Evolutionary conservation across 345 rosid genomes (phyloP).

Genomic region (Citrus inodora): DNA sequence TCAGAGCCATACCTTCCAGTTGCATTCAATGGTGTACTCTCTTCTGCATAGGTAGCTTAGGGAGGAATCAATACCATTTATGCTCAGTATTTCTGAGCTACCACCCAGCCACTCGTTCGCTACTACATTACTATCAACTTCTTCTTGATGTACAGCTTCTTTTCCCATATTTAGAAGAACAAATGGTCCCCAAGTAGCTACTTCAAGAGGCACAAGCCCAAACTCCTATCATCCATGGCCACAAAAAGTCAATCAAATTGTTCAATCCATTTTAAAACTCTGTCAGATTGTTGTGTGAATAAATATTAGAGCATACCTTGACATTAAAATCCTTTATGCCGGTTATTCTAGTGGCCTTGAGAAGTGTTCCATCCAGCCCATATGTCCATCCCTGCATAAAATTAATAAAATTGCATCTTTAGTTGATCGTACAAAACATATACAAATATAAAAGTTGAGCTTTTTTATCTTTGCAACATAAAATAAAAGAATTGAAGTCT

Average conservation of each 20-base stretch:
- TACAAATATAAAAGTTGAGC: background rate
- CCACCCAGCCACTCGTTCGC: slow-evolving; percentile 82
- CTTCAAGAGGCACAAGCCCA: slow-evolving; percentile 68
- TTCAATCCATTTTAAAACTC: background rate
- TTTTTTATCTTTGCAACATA: background rate
- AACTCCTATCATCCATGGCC: slow-evolving; percentile 52
- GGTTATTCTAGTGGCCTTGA: slow-evolving; percentile 64
- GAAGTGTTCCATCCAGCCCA: slow-evolving; percentile 71
- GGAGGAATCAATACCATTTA: slow-evolving; percentile 56
- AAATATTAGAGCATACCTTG: slow-evolving; percentile 41
- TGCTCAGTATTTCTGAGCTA: slow-evolving; percentile 51
- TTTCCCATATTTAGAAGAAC: slow-evolving; percentile 63
- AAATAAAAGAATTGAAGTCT: background rate
- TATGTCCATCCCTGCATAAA: slow-evolving; percentile 83
- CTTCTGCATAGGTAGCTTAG: slow-evolving; percentile 69
- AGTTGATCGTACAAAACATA: background rate
- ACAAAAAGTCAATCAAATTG: slow-evolving; percentile 21
- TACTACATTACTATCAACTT: slow-evolving; percentile 26
- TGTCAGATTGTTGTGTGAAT: background rate
- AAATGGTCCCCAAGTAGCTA: slow-evolving; percentile 89
- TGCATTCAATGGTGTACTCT: slow-evolving; percentile 70
- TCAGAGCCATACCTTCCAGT: slow-evolving; percentile 70
- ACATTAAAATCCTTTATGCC: slow-evolving; percentile 58
- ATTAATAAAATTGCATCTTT: background rate
- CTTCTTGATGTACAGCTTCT: slow-evolving; percentile 18